Evolutionary conservation across 331 rosid species (phyloP).

Genomic region (Dryas integrifolia): DNA sequence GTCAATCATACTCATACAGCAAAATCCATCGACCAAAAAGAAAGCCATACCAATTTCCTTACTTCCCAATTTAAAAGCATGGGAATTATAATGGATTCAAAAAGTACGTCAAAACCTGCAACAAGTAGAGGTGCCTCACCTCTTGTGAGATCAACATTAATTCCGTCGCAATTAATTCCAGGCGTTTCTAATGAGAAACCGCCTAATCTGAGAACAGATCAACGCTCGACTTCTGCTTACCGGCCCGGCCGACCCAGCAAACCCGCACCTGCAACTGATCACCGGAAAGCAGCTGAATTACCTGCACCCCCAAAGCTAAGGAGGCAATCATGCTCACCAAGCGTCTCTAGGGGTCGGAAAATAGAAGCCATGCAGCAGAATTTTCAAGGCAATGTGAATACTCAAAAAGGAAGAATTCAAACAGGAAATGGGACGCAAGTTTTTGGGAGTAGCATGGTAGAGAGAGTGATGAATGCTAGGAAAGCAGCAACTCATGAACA

Average conservation of each 20-base stretch:
- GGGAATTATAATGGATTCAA: no score
- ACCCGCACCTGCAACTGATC: no score
- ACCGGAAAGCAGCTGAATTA: conserved; percentile 14
- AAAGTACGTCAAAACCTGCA: no score
- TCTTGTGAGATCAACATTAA: conserved; percentile 39
- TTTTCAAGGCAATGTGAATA: conserved; percentile 24
- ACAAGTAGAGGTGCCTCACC: conserved; percentile 46
- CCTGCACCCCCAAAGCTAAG: conserved; percentile 16
- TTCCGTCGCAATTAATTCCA: conserved; percentile 24
- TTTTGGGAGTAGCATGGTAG: conserved; percentile 81
- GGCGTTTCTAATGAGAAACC: conserved; percentile 53
- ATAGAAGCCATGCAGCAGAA: conserved; percentile 28
- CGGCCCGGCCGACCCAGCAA: no score
- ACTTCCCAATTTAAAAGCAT: no score
- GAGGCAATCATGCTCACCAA: conserved; percentile 60
- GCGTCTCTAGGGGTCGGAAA: conserved; percentile 45
- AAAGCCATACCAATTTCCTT: no score
- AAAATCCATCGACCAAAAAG: no score
- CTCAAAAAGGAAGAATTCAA: conserved; percentile 26
- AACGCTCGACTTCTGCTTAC: conserved; percentile 44
- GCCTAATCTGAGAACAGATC: conserved; percentile 50
- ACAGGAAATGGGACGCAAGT: conserved; percentile 37
- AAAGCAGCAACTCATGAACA: conserved; percentile 35
- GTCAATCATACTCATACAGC: no score
- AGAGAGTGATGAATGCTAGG: conserved; percentile 74